Percentiles rank a stretch among this genome's conserved stretches.
Conservation (phyloP, 2,329 filamentous ascomycete genomes). For the Neonectria sp. region DNA sequence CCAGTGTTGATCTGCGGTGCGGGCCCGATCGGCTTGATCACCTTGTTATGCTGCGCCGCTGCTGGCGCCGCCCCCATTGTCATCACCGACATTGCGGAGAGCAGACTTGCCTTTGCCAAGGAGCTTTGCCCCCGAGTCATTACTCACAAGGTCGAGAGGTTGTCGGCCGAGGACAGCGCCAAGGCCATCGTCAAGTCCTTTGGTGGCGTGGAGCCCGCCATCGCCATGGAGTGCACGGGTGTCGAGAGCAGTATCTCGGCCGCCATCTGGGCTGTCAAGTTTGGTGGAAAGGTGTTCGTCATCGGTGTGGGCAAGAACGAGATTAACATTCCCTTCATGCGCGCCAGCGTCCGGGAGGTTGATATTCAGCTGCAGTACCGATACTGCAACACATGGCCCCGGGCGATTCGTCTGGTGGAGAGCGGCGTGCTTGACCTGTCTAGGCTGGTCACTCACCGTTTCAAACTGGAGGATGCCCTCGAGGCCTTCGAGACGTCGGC, state of each 20-base stretch:
- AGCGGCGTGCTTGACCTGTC: constrained; percentile 86
- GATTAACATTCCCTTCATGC: constrained; percentile 97
- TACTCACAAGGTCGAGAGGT: constrained; percentile 83
- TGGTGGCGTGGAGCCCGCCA: constrained; percentile 83
- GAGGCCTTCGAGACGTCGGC: constrained; percentile 92
- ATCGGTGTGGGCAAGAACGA: constrained; percentile 97
- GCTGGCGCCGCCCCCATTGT: constrained; percentile 92
- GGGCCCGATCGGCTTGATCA: constrained; percentile 93
- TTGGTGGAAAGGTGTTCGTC: constrained; percentile 97
- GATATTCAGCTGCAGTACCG: constrained; percentile 98
- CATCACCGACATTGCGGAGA: constrained; percentile 94
- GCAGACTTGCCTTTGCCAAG: constrained; percentile 87
- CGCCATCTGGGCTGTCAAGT: constrained; percentile 92
- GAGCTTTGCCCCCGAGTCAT: constrained; percentile 83
- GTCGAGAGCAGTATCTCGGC: constrained; percentile 90
- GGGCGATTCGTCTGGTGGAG: constrained; percentile 89
- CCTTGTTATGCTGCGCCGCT: constrained; percentile 85
- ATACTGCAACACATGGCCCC: constrained; percentile 96
- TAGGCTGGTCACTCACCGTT: constrained; percentile 90
- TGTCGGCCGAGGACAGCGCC: constrained; percentile 79
- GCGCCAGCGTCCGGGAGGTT: constrained; percentile 89
- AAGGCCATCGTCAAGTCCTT: constrained; percentile 77
- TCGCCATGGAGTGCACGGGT: constrained; percentile 94
- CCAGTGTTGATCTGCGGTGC: constrained; percentile 92
- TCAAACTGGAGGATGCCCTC: constrained; percentile 86